Percentiles rank a stretch among this genome's conserved stretches.
Conservation (phyloP, 805 yeast genomes). For the Helenozyma baotianmanensis region DNA sequence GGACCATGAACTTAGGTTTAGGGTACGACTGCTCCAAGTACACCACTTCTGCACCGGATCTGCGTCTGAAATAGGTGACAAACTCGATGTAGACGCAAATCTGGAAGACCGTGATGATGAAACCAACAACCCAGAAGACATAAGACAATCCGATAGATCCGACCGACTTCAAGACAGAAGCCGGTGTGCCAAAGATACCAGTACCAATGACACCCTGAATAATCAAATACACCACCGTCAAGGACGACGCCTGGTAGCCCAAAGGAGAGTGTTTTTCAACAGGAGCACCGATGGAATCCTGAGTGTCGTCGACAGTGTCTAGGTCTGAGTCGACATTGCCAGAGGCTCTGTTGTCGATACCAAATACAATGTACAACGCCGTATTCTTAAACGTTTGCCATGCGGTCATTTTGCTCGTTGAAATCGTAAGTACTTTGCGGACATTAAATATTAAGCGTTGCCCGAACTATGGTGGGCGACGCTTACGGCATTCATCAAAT, state of each 20-base stretch:
- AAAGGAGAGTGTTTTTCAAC: conserved; percentile 35
- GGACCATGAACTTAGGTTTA: conserved; percentile 29
- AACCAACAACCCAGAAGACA: conserved; percentile 41
- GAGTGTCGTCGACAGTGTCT: conserved; percentile 4
- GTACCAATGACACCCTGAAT: conserved; percentile 72
- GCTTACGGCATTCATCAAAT: too few species aligned
- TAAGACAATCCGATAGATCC: conserved; percentile 43
- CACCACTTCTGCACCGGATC: conserved; percentile 37
- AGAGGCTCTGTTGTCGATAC: conserved; percentile 8
- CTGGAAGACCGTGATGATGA: conserved; percentile 33
- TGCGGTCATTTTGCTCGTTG: not conserved
- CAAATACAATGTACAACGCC: conserved; percentile 9
- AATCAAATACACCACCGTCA: conserved; percentile 57
- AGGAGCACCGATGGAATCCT: conserved; percentile 33
- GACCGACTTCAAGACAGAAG: conserved; percentile 46
- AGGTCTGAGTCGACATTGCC: conserved; percentile 1
- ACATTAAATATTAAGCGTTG: too few species aligned
- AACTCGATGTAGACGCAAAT: conserved; percentile 38
- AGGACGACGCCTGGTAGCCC: conserved; percentile 33
- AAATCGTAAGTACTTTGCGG: too few species aligned
- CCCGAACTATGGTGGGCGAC: too few species aligned
- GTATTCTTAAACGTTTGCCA: conserved; percentile 6
- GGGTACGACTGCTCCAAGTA: conserved; percentile 37
- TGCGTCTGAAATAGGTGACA: conserved; percentile 32
- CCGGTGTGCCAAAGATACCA: conserved; percentile 71